Percentiles rank a stretch among this genome's conserved stretches.
phyloP scores from a whole-genome alignment of 2,329 filamentous ascomycete species.

The Aspergillus sp. region DNA sequence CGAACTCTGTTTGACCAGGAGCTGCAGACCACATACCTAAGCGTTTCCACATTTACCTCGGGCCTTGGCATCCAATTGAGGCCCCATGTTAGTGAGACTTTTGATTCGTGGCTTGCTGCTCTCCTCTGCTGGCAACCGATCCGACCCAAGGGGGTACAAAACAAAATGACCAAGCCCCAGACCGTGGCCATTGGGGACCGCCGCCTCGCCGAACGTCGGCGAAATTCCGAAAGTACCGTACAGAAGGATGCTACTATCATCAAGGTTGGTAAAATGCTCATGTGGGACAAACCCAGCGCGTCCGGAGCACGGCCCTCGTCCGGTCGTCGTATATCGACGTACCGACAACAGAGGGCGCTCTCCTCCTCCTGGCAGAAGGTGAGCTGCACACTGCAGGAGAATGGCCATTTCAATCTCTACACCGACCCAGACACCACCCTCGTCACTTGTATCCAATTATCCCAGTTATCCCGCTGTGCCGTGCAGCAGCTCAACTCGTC shows the following conservation, averaged over 20 bases:
- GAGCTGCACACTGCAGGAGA: conserved; percentile 90
- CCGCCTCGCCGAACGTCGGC: conserved; percentile 37
- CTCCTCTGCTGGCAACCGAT: conserved; percentile 49
- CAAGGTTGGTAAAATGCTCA: conserved; percentile 85
- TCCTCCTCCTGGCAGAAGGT: conserved; percentile 76
- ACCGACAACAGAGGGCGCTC: conserved; percentile 53
- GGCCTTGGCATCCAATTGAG: conserved; percentile 44
- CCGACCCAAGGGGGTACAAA: conserved; percentile 45
- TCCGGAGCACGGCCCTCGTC: conserved; percentile 31
- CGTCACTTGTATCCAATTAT: conserved; percentile 78
- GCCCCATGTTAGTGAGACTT: conserved; percentile 47
- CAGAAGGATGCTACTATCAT: conserved; percentile 78
- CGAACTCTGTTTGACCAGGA: conserved; percentile 45
- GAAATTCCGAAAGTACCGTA: conserved; percentile 44
- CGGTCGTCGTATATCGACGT: conserved; percentile 45
- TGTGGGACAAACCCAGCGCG: conserved; percentile 77
- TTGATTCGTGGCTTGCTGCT: conserved; percentile 50
- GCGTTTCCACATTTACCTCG: conserved; percentile 44
- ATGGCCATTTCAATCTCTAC: conserved; percentile 87
- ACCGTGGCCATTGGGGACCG: conserved; percentile 40
- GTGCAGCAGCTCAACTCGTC: conserved; percentile 87
- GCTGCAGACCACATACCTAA: conserved; percentile 42
- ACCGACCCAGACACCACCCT: conserved; percentile 78
- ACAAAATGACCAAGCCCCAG: conserved; percentile 48
- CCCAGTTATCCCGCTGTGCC: conserved; percentile 81